phyloP scores from a whole-genome alignment of 2,329 filamentous ascomycete genomes.

The Ophiocordyceps camponoti-floridani region DNA sequence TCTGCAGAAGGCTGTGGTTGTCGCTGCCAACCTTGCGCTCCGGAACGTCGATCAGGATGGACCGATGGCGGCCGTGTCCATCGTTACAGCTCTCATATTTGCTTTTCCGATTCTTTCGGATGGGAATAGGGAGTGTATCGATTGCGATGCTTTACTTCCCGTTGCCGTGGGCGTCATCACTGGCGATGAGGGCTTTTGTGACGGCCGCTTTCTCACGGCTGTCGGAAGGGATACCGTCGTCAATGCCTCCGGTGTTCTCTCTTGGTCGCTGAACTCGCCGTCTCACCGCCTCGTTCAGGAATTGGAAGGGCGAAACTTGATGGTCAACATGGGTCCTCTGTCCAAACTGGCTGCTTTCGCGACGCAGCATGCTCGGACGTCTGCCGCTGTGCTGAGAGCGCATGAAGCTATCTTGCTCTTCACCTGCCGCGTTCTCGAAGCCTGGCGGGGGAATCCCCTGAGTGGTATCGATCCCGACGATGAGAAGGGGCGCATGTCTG shows the following conservation, averaged over 20 bases:
- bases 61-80: constrained; percentile 25
- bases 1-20: constrained; percentile 56
- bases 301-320: constrained; percentile 41
- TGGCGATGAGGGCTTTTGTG: constrained; percentile 55
- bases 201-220: constrained; percentile 54
- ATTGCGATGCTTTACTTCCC: constrained; percentile 55
- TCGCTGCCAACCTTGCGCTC: constrained; percentile 62
- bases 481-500: constrained; percentile 43
- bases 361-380: constrained; percentile 33
- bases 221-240: constrained; percentile 51
- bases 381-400: constrained; percentile 24
- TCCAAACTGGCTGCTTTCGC: constrained; percentile 47
- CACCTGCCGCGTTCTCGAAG: constrained; percentile 43
- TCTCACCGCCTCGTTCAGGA: constrained; percentile 42
- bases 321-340: constrained; percentile 49
- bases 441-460: constrained; percentile 60
- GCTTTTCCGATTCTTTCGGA: constrained; percentile 56
- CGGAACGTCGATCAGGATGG: constrained; percentile 22
- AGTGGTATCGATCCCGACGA: constrained; percentile 54
- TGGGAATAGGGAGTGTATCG: constrained; percentile 34
- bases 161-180: constrained; percentile 49
- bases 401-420: constrained; percentile 51
- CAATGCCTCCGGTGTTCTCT: constrained; percentile 23
- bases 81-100: constrained; percentile 59
- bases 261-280: constrained; percentile 43